Conservation (phyloP, 768 basidiomycete genomes). For the Russula abietina region DNA sequence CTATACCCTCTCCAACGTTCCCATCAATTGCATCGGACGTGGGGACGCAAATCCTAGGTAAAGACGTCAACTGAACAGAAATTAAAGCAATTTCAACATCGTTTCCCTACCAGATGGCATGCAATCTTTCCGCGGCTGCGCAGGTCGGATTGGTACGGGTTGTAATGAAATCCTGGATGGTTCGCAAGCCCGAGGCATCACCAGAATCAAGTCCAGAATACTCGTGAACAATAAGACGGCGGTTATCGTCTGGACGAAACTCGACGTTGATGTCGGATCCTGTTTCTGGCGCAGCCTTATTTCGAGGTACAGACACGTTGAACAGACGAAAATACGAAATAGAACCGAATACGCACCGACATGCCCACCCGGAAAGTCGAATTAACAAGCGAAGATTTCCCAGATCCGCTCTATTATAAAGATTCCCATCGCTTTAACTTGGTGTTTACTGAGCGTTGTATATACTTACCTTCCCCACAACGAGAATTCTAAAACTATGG, state of each 20-base stretch:
- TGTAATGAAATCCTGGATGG: neutral
- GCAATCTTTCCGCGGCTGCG: neutral
- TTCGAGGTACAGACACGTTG: neutral
- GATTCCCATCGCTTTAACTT: neutral
- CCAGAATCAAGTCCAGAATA: neutral
- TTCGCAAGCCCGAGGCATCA: neutral
- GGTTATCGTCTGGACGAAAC: neutral
- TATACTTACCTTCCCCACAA: neutral
- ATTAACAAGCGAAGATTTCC: neutral
- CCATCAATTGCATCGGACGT: neutral
- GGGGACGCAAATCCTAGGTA: neutral
- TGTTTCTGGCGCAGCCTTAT: neutral
- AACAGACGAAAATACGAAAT: neutral
- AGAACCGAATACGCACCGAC: neutral
- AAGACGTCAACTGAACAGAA: neutral
- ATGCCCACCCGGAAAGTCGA: neutral
- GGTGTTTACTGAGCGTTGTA: neutral
- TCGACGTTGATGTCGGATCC: neutral
- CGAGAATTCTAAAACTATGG: constrained; percentile 2
- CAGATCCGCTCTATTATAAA: neutral
- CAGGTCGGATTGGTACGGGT: neutral
- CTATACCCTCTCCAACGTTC: neutral
- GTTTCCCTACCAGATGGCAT: constrained; percentile 3
- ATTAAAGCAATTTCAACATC: neutral
- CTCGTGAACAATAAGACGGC: neutral